Base-by-base conservation (phyloP, 257 asterid genomes). In the Fraxinus pennsylvanica region DNA sequence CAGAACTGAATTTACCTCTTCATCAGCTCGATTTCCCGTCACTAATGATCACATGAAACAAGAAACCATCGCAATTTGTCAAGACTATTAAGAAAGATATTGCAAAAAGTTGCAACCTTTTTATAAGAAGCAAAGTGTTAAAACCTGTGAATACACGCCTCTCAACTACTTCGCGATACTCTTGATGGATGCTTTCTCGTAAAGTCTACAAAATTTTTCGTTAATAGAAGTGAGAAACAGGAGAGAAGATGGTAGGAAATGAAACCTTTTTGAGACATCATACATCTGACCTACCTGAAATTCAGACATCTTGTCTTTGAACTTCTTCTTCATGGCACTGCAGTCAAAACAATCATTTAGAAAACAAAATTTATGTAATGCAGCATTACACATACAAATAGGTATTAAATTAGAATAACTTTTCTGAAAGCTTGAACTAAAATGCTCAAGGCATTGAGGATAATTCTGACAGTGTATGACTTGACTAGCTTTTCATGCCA, bases 131-230 rank as follows among this genome's bases (percentile, higher is more conserved):
- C 79, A 76, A 63, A 63, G 71, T 45, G 68, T 78, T 19, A 71
- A 79, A 71, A 96, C 98, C 99, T 96, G 99, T 92, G 81, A 92
- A 92, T 79, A 96, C 98, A 76, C 98, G 97, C 76, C 99, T 91
- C 90, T 93, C 99, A 10, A 96, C 97, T 78, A 96, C 99, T 75
- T 96, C 98, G 74, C 97, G 97, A 84, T 96, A 91, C 84, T 96
- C 98, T 84, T 91, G 98, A 80, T 92, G 98, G 80, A 96, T 96
- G 84, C 79, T 93, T 84, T 93, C 97, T 77, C 99, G 91, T 81
- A 96, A 85, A 77, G 88, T 88, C 99, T 96, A 90, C 83, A 88
- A 79, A 68, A 75, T 79, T 72, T 78, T 74, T 74, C 68, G 54
- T 4, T 54, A 75, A 32, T 21, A 72, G 22, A 63, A 71, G 33